Evolutionary conservation across 1,284 basidiomycete species (phyloP), one percentile per base, ranked within the genome.

Genomic region (Taiwanofungus camphoratus): DNA sequence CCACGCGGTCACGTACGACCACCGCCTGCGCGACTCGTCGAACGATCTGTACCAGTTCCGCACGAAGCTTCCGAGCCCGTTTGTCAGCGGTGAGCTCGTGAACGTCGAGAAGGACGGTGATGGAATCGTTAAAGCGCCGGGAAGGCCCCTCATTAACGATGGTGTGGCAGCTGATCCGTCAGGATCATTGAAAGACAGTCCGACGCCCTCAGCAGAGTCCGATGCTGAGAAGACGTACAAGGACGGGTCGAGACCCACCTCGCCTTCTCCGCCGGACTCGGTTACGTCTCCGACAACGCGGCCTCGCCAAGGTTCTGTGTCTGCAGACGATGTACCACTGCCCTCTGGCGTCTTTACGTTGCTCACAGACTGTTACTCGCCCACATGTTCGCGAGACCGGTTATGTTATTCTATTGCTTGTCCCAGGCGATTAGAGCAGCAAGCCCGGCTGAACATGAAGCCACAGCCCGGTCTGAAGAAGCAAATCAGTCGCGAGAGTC

Each of bases 1-100:
- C 64, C 96, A 99, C 63, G 96, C 98, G 58, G 96, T 99, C 52
- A 97, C 95, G 5, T 99, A 99, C 62, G 94, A 98, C 59, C 96
- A 99, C 64, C 83, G 95, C 11, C 63, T 99, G 50, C 76, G 96
- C 39, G 96, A 99, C 65, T 92, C 83, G 54, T 71, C 83, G 2
- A 75, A 79, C 50, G 96, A 99, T 66, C 69, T 99, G 22, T 99
- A 98, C 65, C 94, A 96, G 63, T 98, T 99, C 68, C 71, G 76
- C 50, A 80, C 78, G 24, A 80, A 78, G 55, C 58, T 91, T 31
- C 76, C 79, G 5, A 87, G 80, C 58, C 86, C 87, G 2, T 89
- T 87, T 52, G 82, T 82, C 39, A 85, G 82, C 46, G 86, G 82
- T n/a, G 86, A 89, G 51, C 58, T 86, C 29, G 58, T 65, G n/a